Conservation (phyloP, 2,329 filamentous ascomycete genomes). For the Ophioceras dolichostomum region DNA sequence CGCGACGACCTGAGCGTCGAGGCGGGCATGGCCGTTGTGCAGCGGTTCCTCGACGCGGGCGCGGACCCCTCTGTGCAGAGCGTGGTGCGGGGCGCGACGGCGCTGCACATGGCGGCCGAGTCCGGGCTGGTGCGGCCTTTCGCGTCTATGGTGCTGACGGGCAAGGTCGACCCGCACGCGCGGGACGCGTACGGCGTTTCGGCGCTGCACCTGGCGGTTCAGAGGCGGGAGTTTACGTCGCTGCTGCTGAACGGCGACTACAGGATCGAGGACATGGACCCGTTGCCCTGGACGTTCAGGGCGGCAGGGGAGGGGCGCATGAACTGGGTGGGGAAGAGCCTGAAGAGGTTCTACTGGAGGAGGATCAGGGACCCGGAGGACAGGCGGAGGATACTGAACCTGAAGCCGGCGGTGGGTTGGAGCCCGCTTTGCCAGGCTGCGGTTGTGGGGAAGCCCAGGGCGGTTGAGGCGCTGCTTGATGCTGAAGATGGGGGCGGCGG, state of each 20-base stretch:
- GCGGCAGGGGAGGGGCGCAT: not conserved
- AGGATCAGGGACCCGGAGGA: not conserved
- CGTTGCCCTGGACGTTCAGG: not conserved
- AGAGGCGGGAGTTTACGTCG: not conserved
- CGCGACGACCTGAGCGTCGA: not conserved
- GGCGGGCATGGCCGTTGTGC: not conserved
- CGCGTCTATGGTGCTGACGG: too few species aligned
- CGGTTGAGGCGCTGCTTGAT: too few species aligned
- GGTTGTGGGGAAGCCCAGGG: too few species aligned
- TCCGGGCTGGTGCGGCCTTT: too few species aligned
- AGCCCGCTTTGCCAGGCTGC: not conserved
- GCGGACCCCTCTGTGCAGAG: not conserved
- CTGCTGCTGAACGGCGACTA: not conserved
- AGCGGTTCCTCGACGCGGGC: not conserved
- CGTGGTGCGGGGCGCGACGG: not conserved
- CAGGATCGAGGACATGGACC: not conserved
- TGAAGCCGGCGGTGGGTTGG: not conserved
- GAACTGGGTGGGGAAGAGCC: not conserved
- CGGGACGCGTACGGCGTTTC: not conserved
- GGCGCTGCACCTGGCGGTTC: not conserved
- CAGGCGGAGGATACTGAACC: not conserved
- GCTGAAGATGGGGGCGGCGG: not conserved
- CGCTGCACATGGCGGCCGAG: not conserved
- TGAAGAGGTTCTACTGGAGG: not conserved
- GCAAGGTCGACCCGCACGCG: not conserved